Evolutionary conservation across 2,329 filamentous ascomycete genomes (phyloP), one percentile per base, ranked within the genome.

Genomic region (Pseudopyrenochaeta lycopersici): DNA sequence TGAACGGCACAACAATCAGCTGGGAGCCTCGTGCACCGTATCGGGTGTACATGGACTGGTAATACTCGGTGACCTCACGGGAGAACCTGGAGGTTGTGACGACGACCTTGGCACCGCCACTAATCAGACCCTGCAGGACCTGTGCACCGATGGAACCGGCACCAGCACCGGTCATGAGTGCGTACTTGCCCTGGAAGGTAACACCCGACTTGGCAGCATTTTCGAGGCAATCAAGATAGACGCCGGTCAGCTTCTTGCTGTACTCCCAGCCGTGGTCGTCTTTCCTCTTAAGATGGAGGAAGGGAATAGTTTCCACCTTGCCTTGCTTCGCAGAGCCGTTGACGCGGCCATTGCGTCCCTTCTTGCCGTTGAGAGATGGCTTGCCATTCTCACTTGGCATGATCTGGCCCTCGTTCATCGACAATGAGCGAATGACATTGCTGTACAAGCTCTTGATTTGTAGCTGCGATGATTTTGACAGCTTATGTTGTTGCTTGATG

Each of bases 391-490:
- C 92, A 74, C 90, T 90, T 32, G 93, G 91, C 62, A 99, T 90
- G 70, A 99, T 98, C 75, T 98, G 94, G 74, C 89, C 93, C 79
- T 99, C 94, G 71, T 97, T 99, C 95, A 99, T 99, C 54, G 90
- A 90, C 32, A 99, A 82, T 15, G 95, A 96, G 63, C 94, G 92
- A 62, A 98, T 87, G 57, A 99, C 92, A 70, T 98, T 95, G 73
- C 90, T 89, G 77, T 99, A 99, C 12, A 99, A 82, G 66, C 86
- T 88, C 85, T 97, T 97, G 81, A 99, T 97, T 79, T 99, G 92
- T 33, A 98, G 84, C 74, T 98, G 93, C 2, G 94, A 96, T 2
- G 92, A 91, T 80, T 98, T 98, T 56, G 94, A 96, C 66, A 98
- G 88, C 80, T 95, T 97, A 82, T 98, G 92, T 80, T 99, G 95